Evolutionary conservation across 805 yeast genomes (phyloP), one percentile per base, ranked within the genome.

Genomic region (Hanseniaspora lindneri): DNA sequence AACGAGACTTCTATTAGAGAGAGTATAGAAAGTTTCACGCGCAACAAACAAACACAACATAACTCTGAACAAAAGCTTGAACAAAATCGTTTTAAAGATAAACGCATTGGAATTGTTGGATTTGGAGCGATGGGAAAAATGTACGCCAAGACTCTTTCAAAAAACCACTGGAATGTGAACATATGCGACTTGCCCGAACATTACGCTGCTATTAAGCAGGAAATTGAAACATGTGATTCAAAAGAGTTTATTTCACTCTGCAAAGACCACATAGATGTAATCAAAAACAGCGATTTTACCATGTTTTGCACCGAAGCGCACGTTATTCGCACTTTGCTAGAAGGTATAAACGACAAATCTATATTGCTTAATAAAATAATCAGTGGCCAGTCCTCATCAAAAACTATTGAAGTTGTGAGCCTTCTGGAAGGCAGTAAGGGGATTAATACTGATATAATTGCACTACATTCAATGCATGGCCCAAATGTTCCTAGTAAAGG

Each of bases 351-450:
- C 4, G 39, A 44, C 27, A 23, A 37, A 35, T 11, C 25, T 5
- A 44, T 44, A 4, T 24, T 44, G 3, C 5, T 30, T 3, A 24
- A 25, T 19, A 82, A 94, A 3, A 76, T 88, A 36, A 95, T 92
- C 4, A 98, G 97, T n/a, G 98, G 98, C 7, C 98, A 92, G 64
- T 88, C 98, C 0, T 83, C 95, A 9, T 89, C 97, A 65, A 92
- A 92, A 59, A 79, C 76, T 23, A 94, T 94, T 0, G 98, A 92
- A 60, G 81, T 92, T 24, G 8, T 44, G 70, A 65, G 14, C 95
- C 96, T 0, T 84, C 92, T 61, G 96, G 87, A 56, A 67, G 69
- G 39, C 66, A 74, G 55, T 62, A 9, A 36, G 16, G 13, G 86
- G 28, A 96, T 97, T 0, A 51, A 92, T 65, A 80, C 78, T 3